Percentiles rank a stretch among this genome's conserved stretches.
Evolutionary conservation across 2,329 filamentous ascomycete species (phyloP).

Genomic region (Leptographium procerum): DNA sequence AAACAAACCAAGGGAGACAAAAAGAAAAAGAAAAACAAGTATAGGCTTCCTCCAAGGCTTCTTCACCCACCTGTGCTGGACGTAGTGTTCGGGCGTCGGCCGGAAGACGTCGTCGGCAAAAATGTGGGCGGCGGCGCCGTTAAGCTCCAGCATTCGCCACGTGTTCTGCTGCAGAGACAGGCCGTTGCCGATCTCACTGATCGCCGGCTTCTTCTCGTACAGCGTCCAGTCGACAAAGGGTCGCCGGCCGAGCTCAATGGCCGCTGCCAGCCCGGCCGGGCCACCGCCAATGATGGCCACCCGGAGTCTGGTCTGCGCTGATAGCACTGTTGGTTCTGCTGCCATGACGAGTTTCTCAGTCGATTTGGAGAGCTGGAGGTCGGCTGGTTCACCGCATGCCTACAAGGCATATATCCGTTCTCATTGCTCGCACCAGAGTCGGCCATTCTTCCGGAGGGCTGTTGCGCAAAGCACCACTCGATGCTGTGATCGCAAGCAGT

Average conservation of each 20-base stretch:
- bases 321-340: too few relatives aligned
- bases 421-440: too few relatives aligned
- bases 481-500: too few relatives aligned
- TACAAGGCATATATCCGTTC: too few relatives aligned
- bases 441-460: too few relatives aligned
- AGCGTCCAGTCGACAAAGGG: constrained; percentile 20
- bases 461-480: too few relatives aligned
- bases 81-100: constrained; percentile 14
- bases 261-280: constrained; percentile 14
- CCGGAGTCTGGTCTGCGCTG: too few relatives aligned
- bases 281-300: constrained; percentile 8
- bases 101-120: constrained; percentile 18
- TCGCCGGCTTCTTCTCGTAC: constrained; percentile 24
- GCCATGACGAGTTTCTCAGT: too few relatives aligned
- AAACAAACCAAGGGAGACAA: background rate
- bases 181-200: constrained; percentile 24
- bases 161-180: constrained; percentile 23
- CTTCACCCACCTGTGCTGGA: constrained; percentile 15
- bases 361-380: too few relatives aligned
- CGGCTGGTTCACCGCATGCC: too few relatives aligned
- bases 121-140: constrained; percentile 20
- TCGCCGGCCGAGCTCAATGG: constrained; percentile 19
- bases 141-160: constrained; percentile 21
- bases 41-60: too few relatives aligned
- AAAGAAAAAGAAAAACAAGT: too few relatives aligned